Conservation (phyloP, 2,329 filamentous ascomycete species). For the Aaosphaeria pasadenensis region DNA sequence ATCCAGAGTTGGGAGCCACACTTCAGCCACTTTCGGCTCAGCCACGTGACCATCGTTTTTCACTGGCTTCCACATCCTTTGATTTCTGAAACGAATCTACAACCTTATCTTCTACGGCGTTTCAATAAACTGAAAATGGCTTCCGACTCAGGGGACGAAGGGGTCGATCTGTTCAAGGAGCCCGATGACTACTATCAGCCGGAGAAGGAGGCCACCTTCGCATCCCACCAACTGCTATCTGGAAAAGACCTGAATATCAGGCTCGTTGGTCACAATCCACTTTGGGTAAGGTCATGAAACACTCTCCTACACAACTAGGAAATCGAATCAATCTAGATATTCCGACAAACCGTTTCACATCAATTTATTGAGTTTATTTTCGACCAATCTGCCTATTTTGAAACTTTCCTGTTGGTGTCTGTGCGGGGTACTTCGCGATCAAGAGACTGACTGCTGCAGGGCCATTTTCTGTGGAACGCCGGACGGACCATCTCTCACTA, state of each 20-base stretch:
- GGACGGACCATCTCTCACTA: constrained; percentile 74
- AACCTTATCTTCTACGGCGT: neutral
- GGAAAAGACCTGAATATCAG: constrained; percentile 67
- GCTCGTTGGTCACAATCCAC: constrained; percentile 81
- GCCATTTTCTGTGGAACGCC: constrained; percentile 89
- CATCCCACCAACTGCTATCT: constrained; percentile 66
- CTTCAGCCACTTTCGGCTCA: too few relatives aligned
- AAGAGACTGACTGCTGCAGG: constrained; percentile 41
- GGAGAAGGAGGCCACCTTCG: constrained; percentile 70
- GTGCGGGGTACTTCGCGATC: neutral
- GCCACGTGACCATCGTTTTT: too few relatives aligned
- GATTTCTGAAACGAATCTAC: too few relatives aligned
- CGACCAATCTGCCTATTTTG: neutral
- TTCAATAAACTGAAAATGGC: constrained; percentile 13
- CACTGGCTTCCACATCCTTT: too few relatives aligned
- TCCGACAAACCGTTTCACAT: too few relatives aligned
- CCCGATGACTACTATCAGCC: constrained; percentile 78
- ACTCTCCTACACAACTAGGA: neutral
- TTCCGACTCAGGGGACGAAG: constrained; percentile 33
- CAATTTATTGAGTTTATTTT: too few relatives aligned
- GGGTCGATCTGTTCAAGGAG: constrained; percentile 68
- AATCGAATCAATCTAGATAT: too few relatives aligned
- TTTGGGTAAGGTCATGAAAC: constrained; percentile 60
- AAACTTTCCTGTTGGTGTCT: neutral
- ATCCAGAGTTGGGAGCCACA: too few relatives aligned